Conservation (phyloP, 495 filamentous ascomycete species). For the Annulohypoxylon moriforme region DNA sequence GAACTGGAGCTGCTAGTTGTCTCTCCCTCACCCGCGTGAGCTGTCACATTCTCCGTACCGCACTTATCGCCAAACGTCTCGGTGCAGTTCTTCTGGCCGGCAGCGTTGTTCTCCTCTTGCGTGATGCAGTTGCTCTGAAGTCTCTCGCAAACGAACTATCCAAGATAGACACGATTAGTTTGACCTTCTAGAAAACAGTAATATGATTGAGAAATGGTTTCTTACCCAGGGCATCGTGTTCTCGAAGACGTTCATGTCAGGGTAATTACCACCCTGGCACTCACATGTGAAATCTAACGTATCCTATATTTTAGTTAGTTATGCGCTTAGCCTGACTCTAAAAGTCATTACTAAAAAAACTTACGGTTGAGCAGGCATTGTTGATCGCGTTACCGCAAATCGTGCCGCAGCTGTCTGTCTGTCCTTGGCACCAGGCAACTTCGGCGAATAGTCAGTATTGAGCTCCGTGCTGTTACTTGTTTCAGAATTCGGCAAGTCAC, state of each 20-base stretch:
- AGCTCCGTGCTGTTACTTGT: not conserved
- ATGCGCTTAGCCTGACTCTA: not conserved
- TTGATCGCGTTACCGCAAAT: conserved; percentile 44
- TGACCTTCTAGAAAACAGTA: not conserved
- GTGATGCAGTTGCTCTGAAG: conserved; percentile 50
- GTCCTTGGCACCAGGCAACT: conserved; percentile 53
- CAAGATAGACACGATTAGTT: conserved; percentile 8
- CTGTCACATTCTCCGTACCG: conserved; percentile 49
- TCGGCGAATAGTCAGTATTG: conserved; percentile 22
- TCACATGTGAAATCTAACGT: conserved; percentile 51
- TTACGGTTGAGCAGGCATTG: conserved; percentile 51
- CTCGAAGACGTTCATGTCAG: conserved; percentile 51
- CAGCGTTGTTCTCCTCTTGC: conserved; percentile 44
- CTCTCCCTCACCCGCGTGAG: conserved; percentile 47
- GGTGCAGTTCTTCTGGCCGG: conserved; percentile 52
- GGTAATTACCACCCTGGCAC: conserved; percentile 48
- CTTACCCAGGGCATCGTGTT: conserved; percentile 53
- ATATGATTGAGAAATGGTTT: not conserved
- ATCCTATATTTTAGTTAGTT: conserved; percentile 31
- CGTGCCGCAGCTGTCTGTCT: conserved; percentile 50
- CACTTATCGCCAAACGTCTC: conserved; percentile 47
- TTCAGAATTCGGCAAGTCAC: conserved; percentile 4
- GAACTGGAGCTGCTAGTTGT: conserved; percentile 37
- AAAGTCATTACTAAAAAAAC: conserved; percentile 16
- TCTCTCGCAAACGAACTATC: conserved; percentile 53